These are phyloP conservation scores for Penicillium sumatraense DNA, from an alignment of 2,329 filamentous ascomycete species.

Conservation along the genomic window DNA sequence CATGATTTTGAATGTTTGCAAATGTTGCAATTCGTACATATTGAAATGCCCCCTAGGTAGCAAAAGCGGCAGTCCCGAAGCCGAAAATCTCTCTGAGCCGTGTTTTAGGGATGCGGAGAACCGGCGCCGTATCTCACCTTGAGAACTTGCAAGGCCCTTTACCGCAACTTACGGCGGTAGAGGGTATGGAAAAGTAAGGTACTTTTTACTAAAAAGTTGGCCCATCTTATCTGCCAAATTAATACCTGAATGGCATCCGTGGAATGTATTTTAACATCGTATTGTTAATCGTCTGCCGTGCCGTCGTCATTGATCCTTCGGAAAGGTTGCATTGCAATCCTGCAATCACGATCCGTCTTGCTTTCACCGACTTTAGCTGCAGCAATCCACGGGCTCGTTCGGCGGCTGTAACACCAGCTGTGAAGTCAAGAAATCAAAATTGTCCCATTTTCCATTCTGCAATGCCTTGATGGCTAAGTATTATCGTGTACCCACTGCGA, in stretches of 20 bases:
- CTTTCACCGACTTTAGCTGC: not conserved
- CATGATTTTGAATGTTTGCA: no score
- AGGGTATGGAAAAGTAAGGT: no score
- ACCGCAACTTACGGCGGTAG: no score
- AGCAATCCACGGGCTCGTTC: not conserved
- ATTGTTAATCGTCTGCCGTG: conserved; percentile 1
- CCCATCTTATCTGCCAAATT: not conserved
- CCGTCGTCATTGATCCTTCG: conserved; percentile 6
- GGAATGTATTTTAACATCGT: not conserved
- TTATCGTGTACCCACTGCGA: no score
- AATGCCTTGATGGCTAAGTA: no score
- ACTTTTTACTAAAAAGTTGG: no score
- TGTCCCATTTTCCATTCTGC: no score
- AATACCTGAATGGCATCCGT: no score
- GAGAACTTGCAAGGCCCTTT: not conserved
- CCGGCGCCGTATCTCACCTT: not conserved
- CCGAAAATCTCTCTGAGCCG: not conserved
- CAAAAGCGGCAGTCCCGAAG: conserved; percentile 5
- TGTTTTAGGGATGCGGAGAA: conserved; percentile 2
- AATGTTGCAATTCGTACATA: no score
- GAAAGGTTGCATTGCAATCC: conserved; percentile 6
- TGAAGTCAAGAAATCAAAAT: not conserved
- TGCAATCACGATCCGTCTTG: not conserved
- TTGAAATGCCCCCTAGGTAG: not conserved
- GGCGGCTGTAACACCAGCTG: not conserved